These are phyloP conservation scores for Pythium aristosporum DNA, from an alignment of 352 stramenopile species.

Conservation along the genomic window DNA sequence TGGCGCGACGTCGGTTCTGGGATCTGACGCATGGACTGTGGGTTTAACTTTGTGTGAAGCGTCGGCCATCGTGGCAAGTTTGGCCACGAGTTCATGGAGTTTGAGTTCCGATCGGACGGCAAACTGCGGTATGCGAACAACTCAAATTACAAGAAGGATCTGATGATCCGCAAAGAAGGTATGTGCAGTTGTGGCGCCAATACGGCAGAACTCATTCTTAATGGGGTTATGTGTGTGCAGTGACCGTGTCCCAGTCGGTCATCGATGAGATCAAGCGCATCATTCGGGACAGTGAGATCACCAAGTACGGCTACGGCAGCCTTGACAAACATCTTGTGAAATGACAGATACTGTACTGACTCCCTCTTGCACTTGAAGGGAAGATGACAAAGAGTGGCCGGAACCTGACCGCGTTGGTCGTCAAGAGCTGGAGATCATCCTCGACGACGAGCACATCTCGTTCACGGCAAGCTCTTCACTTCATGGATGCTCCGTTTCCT, in stretches of 20 bases:
- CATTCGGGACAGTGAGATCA: conserved; percentile 91
- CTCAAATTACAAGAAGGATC: conserved; percentile 98
- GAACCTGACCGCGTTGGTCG: conserved; percentile 91
- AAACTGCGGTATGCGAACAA: conserved; percentile 97
- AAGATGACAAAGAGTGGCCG: conserved; percentile 96
- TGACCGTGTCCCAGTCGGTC: conserved; percentile 89
- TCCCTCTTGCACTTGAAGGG: conserved; percentile 32
- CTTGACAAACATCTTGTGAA: no score
- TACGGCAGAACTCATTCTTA: not conserved
- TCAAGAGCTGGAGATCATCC: conserved; percentile 96
- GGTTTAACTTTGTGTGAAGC: conserved; percentile 30
- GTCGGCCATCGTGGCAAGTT: conserved; percentile 96
- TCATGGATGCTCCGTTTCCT: not conserved
- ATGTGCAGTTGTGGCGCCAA: not conserved
- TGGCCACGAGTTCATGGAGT: conserved; percentile 98
- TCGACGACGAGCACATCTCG: conserved; percentile 95
- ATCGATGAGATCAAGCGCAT: conserved; percentile 95
- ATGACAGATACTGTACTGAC: not conserved
- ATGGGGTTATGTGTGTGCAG: conserved; percentile 29
- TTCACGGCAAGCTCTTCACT: conserved; percentile 81
- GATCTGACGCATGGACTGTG: no score
- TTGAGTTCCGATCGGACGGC: conserved; percentile 92
- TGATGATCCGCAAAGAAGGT: conserved; percentile 97
- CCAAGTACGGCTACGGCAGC: conserved; percentile 45
- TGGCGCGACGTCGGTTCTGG: no score